Evolutionary conservation across 2,329 filamentous ascomycete species (phyloP), one percentile per base, ranked within the genome.

Genomic region (Taxawa tesnikishii): DNA sequence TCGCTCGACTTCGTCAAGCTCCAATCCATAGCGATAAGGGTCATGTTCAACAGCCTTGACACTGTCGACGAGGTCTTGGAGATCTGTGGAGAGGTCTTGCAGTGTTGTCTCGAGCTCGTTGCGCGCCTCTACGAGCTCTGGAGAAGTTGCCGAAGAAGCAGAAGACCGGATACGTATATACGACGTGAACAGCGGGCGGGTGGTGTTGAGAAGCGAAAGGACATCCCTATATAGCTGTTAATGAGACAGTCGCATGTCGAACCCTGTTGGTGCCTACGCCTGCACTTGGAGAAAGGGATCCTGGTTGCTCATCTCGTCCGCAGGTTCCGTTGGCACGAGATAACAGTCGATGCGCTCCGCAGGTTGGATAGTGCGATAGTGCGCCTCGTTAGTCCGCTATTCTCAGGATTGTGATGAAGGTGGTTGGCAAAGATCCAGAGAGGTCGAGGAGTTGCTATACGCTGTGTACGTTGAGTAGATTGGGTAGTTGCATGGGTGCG

Each of bases 111-210:
- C 73, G 38, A 98, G 83, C 55, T 98, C 90, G 26, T 58, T 54
- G 35, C 73, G 71, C 4, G 74, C 67, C 60, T 78, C 73, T 27
- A 65, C 56, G 12, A 78, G 68, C 54, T 79, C 73, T 9, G 84
- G 85, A 12, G 83, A 87, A 26, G 68, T 67, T 10, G 77, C 62
- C 6, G 73, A 70, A 25, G 77, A 78, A 37, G 78, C 73, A 15
- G 93, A 78, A 28, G 85, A 90, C 51, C 85, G 83, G 61, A 98
- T 98, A 52, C 90, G 88, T 26, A 94, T 73, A 65, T 94, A 98
- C 11, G 87, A 94, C 42, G 82, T 78, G 67, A 94, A 94, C 36
- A 94, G 76, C 32, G 87, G 79, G 7, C 88, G 79, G 32, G 83
- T 81, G 10, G 74, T 75, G 43, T 79, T 71, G 42, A 98, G 76